Conservation (phyloP, 352 stramenopile species). For the Globisporangium takayamanum region DNA sequence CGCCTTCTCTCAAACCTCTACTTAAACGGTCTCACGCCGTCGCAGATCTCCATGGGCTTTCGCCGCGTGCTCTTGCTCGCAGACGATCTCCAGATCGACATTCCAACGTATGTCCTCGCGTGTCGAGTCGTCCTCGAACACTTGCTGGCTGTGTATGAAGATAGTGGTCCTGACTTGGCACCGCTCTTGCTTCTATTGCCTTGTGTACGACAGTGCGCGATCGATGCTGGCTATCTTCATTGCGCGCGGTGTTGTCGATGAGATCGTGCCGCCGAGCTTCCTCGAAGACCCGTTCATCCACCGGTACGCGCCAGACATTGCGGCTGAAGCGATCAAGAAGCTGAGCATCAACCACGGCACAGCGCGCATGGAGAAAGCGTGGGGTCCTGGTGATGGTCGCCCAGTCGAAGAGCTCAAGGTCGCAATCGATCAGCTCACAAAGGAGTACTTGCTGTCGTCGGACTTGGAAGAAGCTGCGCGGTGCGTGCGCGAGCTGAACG, state of each 20-base stretch:
- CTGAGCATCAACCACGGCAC: constrained; percentile 96
- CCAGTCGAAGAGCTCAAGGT: constrained; percentile 91
- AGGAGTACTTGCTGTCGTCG: constrained; percentile 93
- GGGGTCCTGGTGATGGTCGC: constrained; percentile 93
- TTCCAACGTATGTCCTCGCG: constrained; percentile 53
- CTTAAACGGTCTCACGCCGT: constrained; percentile 75
- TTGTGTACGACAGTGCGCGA: constrained; percentile 36
- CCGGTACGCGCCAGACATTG: constrained; percentile 91
- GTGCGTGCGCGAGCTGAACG: constrained; percentile 92
- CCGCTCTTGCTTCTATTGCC: background rate
- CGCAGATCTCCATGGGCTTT: constrained; percentile 90
- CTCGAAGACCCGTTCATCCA: constrained; percentile 94
- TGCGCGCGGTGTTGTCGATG: constrained; percentile 96
- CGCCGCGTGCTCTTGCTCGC: constrained; percentile 94
- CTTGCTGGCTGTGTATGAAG: no score
- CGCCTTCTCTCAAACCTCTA: constrained; percentile 92
- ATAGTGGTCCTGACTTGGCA: background rate
- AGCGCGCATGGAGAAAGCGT: constrained; percentile 94
- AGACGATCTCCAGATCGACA: constrained; percentile 96
- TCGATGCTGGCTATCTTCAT: constrained; percentile 96
- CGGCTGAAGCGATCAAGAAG: constrained; percentile 94
- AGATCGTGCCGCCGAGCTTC: constrained; percentile 97
- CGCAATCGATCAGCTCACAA: constrained; percentile 93
- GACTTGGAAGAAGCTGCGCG: constrained; percentile 94
- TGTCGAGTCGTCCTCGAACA: background rate